Evolutionary conservation across 768 basidiomycete genomes (phyloP), one percentile per base, ranked within the genome.

Genomic region (Sarcodon aspratus): DNA sequence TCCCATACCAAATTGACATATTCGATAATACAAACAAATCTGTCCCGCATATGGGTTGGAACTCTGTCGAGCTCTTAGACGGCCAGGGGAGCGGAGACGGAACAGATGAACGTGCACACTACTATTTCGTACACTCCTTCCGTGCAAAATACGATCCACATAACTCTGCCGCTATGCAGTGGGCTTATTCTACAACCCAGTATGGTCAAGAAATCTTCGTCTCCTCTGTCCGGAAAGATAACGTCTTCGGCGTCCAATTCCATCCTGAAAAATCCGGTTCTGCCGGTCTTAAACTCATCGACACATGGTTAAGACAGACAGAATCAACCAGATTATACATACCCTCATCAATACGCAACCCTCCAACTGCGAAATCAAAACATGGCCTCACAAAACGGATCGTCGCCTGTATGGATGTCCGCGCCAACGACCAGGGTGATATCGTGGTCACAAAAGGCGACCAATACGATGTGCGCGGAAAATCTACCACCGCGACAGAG

Each of bases 31-130:
- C 63, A 9, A 76, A 83, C 61, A 97, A 97, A 69, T 70, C 86
- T 0, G 95, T 98, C 12, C 96, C 96, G 32, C 95, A 98, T 69
- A 98, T 99, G 67, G 96, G 96, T 46, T 99, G 95, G 95, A 98
- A 96, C 64, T 67, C 78, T 18, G 79, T 80, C 21, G 79, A 84
- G 50, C 69, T 74, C 37, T 59, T 85, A 48, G 69, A 76, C 58
- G 13, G 13, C 27, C 40, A 15, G 2, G 17, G 17, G 15, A 15
- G 15, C 9, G 62, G 62, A 36, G 59, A 63, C 31, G 60, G 66
- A 43, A 58, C 71, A 52, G 62, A 69, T 49, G 74, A 77, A 47
- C 70, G 70, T 45, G 72, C 79, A 15, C 81, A 82, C 59, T 97
- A 94, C 62, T 99, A 99, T 67, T 99, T 94, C 62, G 94, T 99